Conservation (phyloP, 768 basidiomycete genomes). For the Auriscalpium vulgare region DNA sequence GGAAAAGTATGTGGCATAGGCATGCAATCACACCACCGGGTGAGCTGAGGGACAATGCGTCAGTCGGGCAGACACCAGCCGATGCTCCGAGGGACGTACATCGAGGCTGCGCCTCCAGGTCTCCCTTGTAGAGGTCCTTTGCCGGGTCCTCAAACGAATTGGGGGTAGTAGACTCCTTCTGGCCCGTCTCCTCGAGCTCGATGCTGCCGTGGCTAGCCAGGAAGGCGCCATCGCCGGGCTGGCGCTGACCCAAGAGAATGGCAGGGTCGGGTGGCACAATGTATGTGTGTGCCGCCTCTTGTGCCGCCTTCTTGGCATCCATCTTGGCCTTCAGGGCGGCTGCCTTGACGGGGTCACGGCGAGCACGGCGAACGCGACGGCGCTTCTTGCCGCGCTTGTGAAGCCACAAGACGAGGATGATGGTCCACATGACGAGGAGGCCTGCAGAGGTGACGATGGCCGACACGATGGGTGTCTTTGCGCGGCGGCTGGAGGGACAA, state of each 20-base stretch:
- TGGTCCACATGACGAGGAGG: slow-evolving; percentile 5
- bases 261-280: slow-evolving; percentile 16
- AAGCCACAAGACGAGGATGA: slow-evolving; percentile 6
- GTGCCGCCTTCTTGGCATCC: background rate
- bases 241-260: slow-evolving; percentile 6
- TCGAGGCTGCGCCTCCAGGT: no score
- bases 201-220: background rate
- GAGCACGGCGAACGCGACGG: slow-evolving; percentile 4
- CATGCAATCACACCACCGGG: no score
- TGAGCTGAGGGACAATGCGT: no score
- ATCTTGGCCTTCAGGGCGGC: background rate
- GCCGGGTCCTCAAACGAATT: no score
- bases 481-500: slow-evolving; percentile 2
- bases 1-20: no score
- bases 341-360: slow-evolving; percentile 1
- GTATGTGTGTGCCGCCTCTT: slow-evolving; percentile 10
- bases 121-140: no score
- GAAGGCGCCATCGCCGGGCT: slow-evolving; percentile 9
- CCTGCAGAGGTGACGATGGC: slow-evolving; percentile 7
- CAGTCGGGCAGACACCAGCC: no score
- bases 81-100: no score
- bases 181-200: slow-evolving; percentile 1
- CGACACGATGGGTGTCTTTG: slow-evolving; percentile 12
- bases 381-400: slow-evolving; percentile 10
- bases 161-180: no score